Conservation (phyloP, 75 land plant species). For the Pseudotsuga menziesii region DNA sequence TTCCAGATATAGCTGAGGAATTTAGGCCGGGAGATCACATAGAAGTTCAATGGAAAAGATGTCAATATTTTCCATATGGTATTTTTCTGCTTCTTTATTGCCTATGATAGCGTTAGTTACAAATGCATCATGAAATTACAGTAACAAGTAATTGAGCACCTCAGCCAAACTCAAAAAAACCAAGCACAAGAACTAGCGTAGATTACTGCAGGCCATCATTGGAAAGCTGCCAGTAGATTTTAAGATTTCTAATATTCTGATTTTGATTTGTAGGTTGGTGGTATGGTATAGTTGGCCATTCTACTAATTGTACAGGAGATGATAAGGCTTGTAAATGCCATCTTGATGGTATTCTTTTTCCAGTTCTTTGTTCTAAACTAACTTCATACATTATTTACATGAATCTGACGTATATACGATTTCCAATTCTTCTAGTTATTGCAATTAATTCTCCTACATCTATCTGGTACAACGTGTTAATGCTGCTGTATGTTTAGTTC, state of each 20-base stretch:
- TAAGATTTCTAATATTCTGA: background rate
- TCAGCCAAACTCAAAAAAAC: background rate
- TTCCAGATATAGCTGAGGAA: conserved; percentile 6
- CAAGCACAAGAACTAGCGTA: background rate
- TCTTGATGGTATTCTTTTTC: conserved; percentile 10
- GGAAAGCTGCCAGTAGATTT: background rate
- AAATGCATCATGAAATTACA: background rate
- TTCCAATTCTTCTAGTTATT: background rate
- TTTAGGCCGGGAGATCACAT: conserved; percentile 17
- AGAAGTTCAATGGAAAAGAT: conserved; percentile 22
- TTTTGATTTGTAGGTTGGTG: conserved; percentile 18
- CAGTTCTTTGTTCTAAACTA: background rate
- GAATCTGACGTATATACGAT: background rate
- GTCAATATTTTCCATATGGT: conserved; percentile 14
- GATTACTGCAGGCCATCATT: background rate
- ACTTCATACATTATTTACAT: background rate
- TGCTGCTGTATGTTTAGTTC: background rate
- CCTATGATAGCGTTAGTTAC: background rate
- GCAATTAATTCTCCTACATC: background rate
- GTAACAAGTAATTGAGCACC: background rate
- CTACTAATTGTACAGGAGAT: conserved; percentile 7
- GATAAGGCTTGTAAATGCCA: conserved; percentile 11
- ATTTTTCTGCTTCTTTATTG: background rate
- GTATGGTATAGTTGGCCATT: conserved; percentile 17
- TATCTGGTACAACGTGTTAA: background rate